A percentile compares a stretch with the other conserved stretches of the same genome.
phyloP scores from a whole-genome alignment of 805 yeast species.

The Ogataea ramenticola region DNA sequence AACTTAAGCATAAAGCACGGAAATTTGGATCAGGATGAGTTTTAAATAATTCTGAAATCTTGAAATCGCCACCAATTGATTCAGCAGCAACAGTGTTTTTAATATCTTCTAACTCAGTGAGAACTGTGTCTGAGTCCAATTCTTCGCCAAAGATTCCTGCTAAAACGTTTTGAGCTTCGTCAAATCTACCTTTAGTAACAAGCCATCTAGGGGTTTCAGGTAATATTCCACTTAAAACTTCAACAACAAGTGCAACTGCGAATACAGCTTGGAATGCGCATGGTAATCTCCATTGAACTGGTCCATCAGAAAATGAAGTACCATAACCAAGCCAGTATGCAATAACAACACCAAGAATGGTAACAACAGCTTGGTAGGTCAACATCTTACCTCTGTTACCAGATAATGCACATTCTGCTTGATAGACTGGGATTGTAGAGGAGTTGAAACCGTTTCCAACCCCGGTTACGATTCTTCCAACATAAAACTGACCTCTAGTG shows the following conservation, averaged over 20 bases:
- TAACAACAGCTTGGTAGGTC: slow-evolving; percentile 62
- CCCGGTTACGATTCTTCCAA: slow-evolving; percentile 69
- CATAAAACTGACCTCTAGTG: slow-evolving; percentile 61
- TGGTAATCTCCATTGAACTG: slow-evolving; percentile 72
- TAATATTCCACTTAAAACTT: slow-evolving; percentile 27
- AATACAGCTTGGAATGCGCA: slow-evolving; percentile 65
- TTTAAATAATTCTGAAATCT: slow-evolving; percentile 35
- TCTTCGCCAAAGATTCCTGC: slow-evolving; percentile 33
- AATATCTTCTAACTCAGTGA: slow-evolving; percentile 18
- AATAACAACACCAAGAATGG: slow-evolving; percentile 66
- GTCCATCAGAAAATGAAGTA: slow-evolving; percentile 42
- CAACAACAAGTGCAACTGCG: slow-evolving; percentile 34
- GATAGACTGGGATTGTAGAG: slow-evolving; percentile 77
- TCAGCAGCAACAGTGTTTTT: slow-evolving; percentile 27
- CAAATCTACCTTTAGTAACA: slow-evolving; percentile 41
- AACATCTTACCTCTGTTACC: slow-evolving; percentile 63
- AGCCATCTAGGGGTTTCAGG: slow-evolving; percentile 77
- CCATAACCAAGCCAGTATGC: slow-evolving; percentile 80
- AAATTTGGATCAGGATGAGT: slow-evolving; percentile 50
- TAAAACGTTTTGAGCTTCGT: slow-evolving; percentile 43
- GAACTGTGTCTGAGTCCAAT: slow-evolving; percentile 12
- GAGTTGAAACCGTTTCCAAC: slow-evolving; percentile 72
- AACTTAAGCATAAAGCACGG: slow-evolving; percentile 53
- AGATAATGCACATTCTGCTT: slow-evolving; percentile 65
- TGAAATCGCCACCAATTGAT: slow-evolving; percentile 25